phyloP scores from a whole-genome alignment of 1,284 basidiomycete species.

The Trichosporon sp. region DNA sequence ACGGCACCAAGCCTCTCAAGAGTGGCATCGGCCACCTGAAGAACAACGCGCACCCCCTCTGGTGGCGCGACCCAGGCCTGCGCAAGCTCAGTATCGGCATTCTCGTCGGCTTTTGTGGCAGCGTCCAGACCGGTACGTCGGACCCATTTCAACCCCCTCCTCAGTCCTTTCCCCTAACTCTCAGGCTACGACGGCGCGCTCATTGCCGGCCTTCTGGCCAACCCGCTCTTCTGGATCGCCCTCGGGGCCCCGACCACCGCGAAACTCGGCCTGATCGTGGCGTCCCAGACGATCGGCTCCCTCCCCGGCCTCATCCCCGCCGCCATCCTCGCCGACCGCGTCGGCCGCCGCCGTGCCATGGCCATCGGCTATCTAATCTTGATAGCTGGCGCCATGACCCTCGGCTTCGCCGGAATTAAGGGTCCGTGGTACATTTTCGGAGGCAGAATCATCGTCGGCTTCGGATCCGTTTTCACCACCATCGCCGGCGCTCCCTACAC shows the following conservation, averaged over 20 bases:
- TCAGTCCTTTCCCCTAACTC: background rate
- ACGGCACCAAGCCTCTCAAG: conserved; percentile 8
- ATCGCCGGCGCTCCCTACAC: conserved; percentile 23
- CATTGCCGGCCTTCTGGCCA: conserved; percentile 29
- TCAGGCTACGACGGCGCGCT: conserved; percentile 32
- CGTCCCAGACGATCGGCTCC: conserved; percentile 23
- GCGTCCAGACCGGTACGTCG: conserved; percentile 23
- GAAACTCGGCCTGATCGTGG: conserved; percentile 29
- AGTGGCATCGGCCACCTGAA: conserved; percentile 14
- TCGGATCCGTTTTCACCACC: conserved; percentile 19
- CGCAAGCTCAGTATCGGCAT: conserved; percentile 26
- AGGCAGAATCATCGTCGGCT: conserved; percentile 27
- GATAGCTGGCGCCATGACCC: conserved; percentile 24
- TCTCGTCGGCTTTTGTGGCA: conserved; percentile 24
- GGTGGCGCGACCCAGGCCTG: conserved; percentile 32
- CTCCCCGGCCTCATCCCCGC: conserved; percentile 23
- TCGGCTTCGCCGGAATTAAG: conserved; percentile 4
- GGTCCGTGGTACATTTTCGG: conserved; percentile 25
- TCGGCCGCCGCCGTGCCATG: conserved; percentile 26
- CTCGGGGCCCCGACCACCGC: conserved; percentile 26
- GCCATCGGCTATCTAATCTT: conserved; percentile 26
- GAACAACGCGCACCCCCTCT: conserved; percentile 31
- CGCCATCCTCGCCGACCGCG: conserved; percentile 24
- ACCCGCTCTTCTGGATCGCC: conserved; percentile 15
- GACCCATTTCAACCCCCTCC: no score